Evolutionary conservation across 2,329 filamentous ascomycete genomes (phyloP).

Genomic region (Exophiala phaeomuriformis): DNA sequence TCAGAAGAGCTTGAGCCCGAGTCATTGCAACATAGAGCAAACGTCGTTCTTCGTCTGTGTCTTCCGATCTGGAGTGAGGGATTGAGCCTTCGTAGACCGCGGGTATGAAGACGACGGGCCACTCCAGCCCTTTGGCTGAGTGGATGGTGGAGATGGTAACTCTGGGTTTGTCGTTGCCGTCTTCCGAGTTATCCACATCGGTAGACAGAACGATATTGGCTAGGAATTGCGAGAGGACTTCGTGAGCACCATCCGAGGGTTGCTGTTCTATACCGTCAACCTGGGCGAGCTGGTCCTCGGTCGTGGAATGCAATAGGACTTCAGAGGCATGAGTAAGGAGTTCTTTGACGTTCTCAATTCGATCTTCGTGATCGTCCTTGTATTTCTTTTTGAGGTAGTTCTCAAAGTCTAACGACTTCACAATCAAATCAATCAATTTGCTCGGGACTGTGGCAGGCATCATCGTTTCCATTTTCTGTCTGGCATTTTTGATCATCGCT

Average conservation of each 20-base stretch:
- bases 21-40: conserved; percentile 97
- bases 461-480: conserved; percentile 44
- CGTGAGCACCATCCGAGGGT: conserved; percentile 44
- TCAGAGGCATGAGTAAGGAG: conserved; percentile 73
- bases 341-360: conserved; percentile 86
- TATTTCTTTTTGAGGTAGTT: conserved; percentile 66
- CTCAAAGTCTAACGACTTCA: conserved; percentile 63
- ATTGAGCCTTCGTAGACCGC: conserved; percentile 85
- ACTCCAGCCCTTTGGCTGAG: conserved; percentile 90
- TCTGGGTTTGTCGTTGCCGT: conserved; percentile 46
- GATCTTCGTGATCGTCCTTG: conserved; percentile 64
- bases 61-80: conserved; percentile 78
- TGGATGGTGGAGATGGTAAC: conserved; percentile 95
- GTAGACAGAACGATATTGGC: conserved; percentile 82
- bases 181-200: conserved; percentile 60
- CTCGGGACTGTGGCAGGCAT: conserved; percentile 31
- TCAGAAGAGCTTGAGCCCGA: conserved; percentile 74
- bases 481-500: conserved; percentile 52
- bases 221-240: conserved; percentile 71
- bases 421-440: conserved; percentile 50
- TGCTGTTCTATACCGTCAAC: conserved; percentile 66
- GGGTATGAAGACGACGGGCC: conserved; percentile 91
- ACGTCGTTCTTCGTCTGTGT: conserved; percentile 77
- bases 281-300: conserved; percentile 50
- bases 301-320: conserved; percentile 47